Conservation (phyloP, 1,139 yeast species). For the Yamadazyma oceani region DNA sequence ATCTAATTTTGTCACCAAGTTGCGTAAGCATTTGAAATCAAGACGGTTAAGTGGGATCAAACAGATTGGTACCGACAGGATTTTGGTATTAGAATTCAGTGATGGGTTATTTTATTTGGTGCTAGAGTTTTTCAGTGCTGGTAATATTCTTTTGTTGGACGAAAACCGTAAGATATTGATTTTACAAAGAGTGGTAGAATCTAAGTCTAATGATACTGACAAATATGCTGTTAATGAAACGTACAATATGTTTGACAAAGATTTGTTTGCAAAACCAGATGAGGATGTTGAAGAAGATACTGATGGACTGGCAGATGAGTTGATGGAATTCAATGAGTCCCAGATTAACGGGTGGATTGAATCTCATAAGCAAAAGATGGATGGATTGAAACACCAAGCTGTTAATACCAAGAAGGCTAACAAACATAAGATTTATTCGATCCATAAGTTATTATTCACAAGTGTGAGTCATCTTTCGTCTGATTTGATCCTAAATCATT, state of each 20-base stretch:
- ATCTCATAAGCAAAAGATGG: conserved; percentile 32
- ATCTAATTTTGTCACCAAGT: conserved; percentile 78
- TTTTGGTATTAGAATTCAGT: conserved; percentile 76
- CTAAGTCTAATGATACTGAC: conserved; percentile 48
- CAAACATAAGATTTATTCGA: conserved; percentile 53
- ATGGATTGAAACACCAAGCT: conserved; percentile 9
- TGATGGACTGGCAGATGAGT: conserved; percentile 11
- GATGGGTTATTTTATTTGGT: conserved; percentile 80
- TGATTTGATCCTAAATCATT: conserved; percentile 65
- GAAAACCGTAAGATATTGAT: conserved; percentile 65
- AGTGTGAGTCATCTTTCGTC: conserved; percentile 76
- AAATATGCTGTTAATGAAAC: conserved; percentile 71
- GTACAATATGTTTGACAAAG: conserved; percentile 59
- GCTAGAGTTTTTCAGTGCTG: conserved; percentile 92
- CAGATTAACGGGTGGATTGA: conserved; percentile 52
- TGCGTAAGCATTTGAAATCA: conserved; percentile 82
- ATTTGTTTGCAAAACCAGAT: conserved; percentile 29
- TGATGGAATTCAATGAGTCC: conserved; percentile 27
- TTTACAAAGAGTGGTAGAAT: conserved; percentile 77
- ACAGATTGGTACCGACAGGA: conserved; percentile 78
- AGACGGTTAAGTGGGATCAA: conserved; percentile 71
- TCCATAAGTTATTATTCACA: conserved; percentile 70
- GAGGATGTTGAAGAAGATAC: conserved; percentile 17
- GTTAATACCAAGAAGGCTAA: conserved; percentile 16
- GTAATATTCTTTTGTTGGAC: conserved; percentile 80